phyloP scores from a whole-genome alignment of 441 rosid species.

The Omphalea diandra region DNA sequence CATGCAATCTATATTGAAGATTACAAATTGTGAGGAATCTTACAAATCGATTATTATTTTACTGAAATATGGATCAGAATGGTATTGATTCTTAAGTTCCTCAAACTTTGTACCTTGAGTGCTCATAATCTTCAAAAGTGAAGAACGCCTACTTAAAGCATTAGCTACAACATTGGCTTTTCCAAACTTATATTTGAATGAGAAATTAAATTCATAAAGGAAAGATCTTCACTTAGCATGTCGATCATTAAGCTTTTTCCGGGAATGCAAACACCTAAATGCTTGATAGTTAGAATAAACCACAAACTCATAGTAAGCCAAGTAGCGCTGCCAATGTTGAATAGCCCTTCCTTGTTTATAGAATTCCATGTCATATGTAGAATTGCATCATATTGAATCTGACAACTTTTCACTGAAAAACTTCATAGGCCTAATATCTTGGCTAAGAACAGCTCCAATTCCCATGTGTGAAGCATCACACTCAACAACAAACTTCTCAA shows the following conservation, averaged over 20 bases:
- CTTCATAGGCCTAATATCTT: background rate
- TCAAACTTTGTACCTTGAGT: slow-evolving; percentile 10
- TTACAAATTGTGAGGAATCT: background rate
- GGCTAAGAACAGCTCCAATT: background rate
- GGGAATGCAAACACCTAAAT: background rate
- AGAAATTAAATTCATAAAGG: too few relatives aligned
- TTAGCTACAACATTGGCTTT: background rate
- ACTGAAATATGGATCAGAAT: background rate
- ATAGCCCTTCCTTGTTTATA: background rate
- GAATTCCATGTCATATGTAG: slow-evolving; percentile 8
- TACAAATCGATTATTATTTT: background rate
- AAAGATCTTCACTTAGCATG: background rate
- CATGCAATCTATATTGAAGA: background rate
- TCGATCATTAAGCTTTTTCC: too few relatives aligned
- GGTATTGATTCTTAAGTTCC: slow-evolving; percentile 10
- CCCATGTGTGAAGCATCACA: too few relatives aligned
- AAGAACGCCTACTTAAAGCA: slow-evolving; percentile 3
- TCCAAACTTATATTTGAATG: too few relatives aligned
- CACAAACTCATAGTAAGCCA: background rate
- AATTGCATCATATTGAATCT: background rate
- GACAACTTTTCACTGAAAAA: slow-evolving; percentile 10
- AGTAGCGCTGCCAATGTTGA: background rate
- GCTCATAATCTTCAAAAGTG: background rate
- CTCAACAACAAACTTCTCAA: too few relatives aligned
- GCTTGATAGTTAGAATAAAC: slow-evolving; percentile 8